Percentiles rank a stretch among this genome's conserved stretches.
Conservation (phyloP, 2,329 filamentous ascomycete species). For the Botrytis tulipae region DNA sequence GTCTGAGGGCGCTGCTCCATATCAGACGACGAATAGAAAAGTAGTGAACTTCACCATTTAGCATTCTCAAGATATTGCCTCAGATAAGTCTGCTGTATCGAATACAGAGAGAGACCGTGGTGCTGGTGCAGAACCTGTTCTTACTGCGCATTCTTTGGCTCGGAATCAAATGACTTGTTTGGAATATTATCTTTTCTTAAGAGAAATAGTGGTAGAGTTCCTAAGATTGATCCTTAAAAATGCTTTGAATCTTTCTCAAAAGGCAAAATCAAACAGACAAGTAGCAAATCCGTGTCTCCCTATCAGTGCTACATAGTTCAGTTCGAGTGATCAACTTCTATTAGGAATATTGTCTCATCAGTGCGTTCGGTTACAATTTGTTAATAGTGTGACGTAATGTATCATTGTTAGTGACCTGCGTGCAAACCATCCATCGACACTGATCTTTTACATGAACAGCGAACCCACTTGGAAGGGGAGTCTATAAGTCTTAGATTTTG, state of each 20-base stretch:
- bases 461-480: neutral
- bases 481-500: neutral
- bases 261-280: fast-evolving
- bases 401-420: fast-evolving
- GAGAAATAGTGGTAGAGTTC: neutral
- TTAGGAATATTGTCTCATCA: neutral
- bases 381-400: neutral
- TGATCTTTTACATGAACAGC: fast-evolving
- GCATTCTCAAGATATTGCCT: fast-evolving
- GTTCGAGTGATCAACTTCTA: neutral
- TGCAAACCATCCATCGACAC: neutral
- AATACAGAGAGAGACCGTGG: neutral
- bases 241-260: neutral
- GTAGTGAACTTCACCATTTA: neutral
- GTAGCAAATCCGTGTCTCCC: neutral
- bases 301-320: neutral
- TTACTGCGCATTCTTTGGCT: neutral
- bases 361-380: too few species aligned
- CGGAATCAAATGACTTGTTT: neutral
- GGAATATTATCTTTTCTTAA: neutral
- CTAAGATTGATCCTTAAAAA: neutral
- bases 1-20: neutral
- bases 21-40: too few species aligned
- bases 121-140: neutral
- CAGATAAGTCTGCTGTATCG: neutral